Base-by-base conservation (phyloP, 768 basidiomycete species). In the Pisolithus microcarpus region DNA sequence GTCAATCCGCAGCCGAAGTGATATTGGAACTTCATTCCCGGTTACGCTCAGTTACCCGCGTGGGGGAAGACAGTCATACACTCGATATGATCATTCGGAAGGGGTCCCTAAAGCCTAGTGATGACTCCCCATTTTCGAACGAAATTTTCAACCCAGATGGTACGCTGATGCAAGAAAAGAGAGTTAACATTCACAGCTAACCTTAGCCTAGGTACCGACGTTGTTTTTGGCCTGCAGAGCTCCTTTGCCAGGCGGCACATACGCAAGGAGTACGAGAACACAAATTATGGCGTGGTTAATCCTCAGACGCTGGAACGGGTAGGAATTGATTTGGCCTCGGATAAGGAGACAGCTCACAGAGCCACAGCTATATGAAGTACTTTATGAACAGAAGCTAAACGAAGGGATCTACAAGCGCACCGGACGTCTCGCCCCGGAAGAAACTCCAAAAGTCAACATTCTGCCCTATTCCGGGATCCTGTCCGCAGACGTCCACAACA, bases 231-330 rank as follows among this genome's bases (percentile, higher is more conserved):
- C 7, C 58, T 75, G 19, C 60, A 68, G 13, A 65, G 70, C 16
- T 69, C 70, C 46, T 56, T 66, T 28, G 59, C 57, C 8, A 68
- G 76, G 15, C 64, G 68, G 28, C 52, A 58, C 34, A 61, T 72
- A 7, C 61, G 73, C 4, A 61, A 63, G 30, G 79, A 79, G 50
- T 77, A 78, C 51, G 70, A 70, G 55, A 62, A 60, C 40, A 77
- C 79, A 8, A 79, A 80, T 60, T 79, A 80, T 57, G 72, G 78
- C 7, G 75, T 79, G 19, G 74, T 79, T 5, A 79, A 77, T 56
- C 72, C 74, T 37, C 58, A 63, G 16, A 79, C 76, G 16, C 60
- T 76, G n/a, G 72, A 74, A 51, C 52, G 53, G 21, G 74, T 73
- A 52, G 50, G 71, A 55, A 43, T 43, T 16, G 43, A 2, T 43